Evolutionary conservation across 768 basidiomycete species (phyloP), one percentile per base, ranked within the genome.

Genomic region (Stropharia rugosoannulata): DNA sequence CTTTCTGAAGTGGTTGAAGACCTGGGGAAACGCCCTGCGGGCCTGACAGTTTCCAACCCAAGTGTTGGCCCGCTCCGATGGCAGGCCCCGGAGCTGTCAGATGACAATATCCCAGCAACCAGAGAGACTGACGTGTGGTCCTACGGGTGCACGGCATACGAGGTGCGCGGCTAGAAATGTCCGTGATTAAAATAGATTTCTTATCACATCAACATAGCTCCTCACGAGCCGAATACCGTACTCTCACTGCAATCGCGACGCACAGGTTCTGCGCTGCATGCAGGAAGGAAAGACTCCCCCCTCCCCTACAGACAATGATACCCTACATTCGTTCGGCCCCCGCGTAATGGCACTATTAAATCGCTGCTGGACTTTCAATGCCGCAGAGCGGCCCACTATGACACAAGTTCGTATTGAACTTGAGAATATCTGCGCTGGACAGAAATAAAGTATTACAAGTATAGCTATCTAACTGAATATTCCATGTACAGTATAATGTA

Each of bases 401-500:
- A 56, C 57, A 3, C 48, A 63, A 36, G 56, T 68, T 7, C 52
- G 54, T 8, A 29, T 25, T 1, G 39, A 54, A 5, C 55, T 67
- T 1, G 63, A 67, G 36, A 49, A 35, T 7, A 62, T 65, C 12
- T 60, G 55, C 32, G 49, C 29, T 5, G 25, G 22, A 5, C 19
- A 32, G 13, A 12, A 22, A 19, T 3, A 75, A 68, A 1, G 56
- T 60, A 52, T 75, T 69, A 9, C 75, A 73, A 7, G 72, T 72
- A 46, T 75, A 76, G 56, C 73, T 73, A 75, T 75, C 76, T 52
- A 72, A 73, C 8, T 73, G 73, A 32, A 4, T 32, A 2, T 74
- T 73, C 1, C 74, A 71, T 0, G 65, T 47, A 29, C 60, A 51
- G 5, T 43, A 18, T 43, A 43, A 43, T 43, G 4, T 43, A 43